These are phyloP conservation scores for Lobosporangium transversale DNA, from an alignment of 192 early-diverging fungal genomes.

Conservation along the genomic window DNA sequence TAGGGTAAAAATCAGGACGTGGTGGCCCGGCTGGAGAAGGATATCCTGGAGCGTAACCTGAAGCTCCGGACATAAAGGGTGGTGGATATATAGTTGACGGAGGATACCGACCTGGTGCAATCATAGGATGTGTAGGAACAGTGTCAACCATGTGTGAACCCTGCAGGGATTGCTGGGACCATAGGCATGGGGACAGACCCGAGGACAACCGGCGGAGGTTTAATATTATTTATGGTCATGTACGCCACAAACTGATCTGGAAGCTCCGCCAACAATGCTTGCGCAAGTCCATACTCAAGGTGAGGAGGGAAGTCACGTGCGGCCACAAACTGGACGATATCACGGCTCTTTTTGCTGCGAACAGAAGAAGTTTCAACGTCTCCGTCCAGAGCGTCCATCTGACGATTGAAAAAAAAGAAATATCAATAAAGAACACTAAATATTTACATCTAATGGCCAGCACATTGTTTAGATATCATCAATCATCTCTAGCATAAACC, in stretches of 20 bases:
- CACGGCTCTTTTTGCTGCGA: conserved; percentile 45
- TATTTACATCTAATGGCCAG: too few species aligned
- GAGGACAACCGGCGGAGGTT: conserved; percentile 22
- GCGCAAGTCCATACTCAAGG: conserved; percentile 40
- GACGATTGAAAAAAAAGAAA: conserved; percentile 4
- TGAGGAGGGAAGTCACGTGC: conserved; percentile 43
- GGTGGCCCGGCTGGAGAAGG: not conserved
- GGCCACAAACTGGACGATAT: conserved; percentile 71
- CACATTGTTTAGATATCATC: too few species aligned
- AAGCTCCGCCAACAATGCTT: conserved; percentile 62
- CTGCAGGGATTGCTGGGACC: not conserved
- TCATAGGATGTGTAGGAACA: not conserved
- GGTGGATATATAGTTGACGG: not conserved
- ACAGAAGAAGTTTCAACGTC: conserved; percentile 52
- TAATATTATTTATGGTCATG: conserved; percentile 51
- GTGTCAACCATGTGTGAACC: not conserved
- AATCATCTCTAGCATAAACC: not conserved
- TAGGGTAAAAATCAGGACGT: not conserved
- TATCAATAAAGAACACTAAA: too few species aligned
- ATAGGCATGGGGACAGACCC: not conserved
- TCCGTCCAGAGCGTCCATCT: conserved; percentile 61
- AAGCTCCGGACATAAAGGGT: not conserved
- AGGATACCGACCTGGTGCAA: not conserved
- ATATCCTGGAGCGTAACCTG: not conserved
- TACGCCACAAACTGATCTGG: conserved; percentile 65